Conservation (phyloP, 2,329 filamentous ascomycete genomes). For the Paracoccidioides lutzii region DNA sequence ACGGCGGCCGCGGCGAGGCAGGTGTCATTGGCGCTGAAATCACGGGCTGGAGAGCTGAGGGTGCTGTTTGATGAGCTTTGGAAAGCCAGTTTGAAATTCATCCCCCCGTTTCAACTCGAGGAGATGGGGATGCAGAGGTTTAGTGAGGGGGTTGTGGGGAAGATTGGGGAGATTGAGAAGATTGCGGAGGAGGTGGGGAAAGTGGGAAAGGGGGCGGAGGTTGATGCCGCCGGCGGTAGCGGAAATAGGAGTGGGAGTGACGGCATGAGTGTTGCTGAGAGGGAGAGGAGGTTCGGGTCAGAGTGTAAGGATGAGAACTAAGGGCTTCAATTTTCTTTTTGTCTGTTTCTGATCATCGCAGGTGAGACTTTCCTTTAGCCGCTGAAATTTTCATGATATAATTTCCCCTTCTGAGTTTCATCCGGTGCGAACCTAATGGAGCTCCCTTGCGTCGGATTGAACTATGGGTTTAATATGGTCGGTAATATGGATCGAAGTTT, state of each 20-base stretch:
- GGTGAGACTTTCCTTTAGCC: no score
- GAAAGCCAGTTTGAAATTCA: background rate
- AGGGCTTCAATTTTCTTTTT: background rate
- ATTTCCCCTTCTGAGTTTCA: no score
- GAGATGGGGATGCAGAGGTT: conserved; percentile 6
- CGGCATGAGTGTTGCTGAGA: background rate
- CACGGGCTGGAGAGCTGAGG: background rate
- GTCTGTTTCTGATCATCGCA: no score
- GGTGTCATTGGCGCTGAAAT: background rate
- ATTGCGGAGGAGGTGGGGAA: background rate
- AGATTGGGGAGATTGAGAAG: conserved; percentile 5
- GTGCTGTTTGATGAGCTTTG: background rate
- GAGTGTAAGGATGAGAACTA: background rate
- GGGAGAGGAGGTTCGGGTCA: background rate
- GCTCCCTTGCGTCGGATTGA: no score
- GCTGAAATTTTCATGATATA: no score
- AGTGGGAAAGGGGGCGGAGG: background rate
- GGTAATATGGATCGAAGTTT: no score
- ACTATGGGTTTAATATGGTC: no score
- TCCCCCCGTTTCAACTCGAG: conserved; percentile 1
- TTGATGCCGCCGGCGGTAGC: background rate
- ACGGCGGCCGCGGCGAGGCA: background rate
- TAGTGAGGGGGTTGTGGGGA: conserved; percentile 7
- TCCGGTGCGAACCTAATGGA: no score
- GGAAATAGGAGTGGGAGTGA: background rate